Evolutionary conservation across 176 grass and related monocot genomes (phyloP), one percentile per base, ranked within the genome.

Genomic region (Eremochloa ophiuroides): DNA sequence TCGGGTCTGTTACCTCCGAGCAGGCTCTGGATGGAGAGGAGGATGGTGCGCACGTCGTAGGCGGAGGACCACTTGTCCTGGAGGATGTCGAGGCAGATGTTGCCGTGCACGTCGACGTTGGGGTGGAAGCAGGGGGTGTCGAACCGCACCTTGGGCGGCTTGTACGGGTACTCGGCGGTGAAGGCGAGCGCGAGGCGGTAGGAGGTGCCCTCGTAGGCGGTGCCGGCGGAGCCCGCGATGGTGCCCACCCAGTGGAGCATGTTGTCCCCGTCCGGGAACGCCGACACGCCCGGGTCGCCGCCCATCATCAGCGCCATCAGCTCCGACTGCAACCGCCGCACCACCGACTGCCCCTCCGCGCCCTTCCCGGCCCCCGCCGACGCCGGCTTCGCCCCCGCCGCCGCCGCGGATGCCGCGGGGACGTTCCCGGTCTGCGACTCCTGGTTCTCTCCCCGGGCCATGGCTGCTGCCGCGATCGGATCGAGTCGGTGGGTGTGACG

Each of bases 1-100:
- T n/a, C n/a, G n/a, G n/a, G n/a, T n/a, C n/a, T n/a, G n/a, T 40
- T 55, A 97, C 94, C 94, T 81, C 92, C 95, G 58, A 98, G 80
- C 28, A 98, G 90, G 75, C 92, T 95, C 84, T 98, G 92, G 75
- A 98, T 93, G 81, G 95, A 98, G 31, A 95, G 88, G 61, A 98
- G 92, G 80, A 94, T 91, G 80, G 95, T 98, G 78, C 95, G 94
- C 26, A 98, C 95, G 88, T 98, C 95, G 88, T 98, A 98, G 17
- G 95, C 92, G 48, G 92, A 95, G 51, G 95, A 91, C 92, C 95
- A 98, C 75, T 98, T 98, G 82, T 98, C 95, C 92, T 94, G 87
- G 31, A 86, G 95, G 77, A 98, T 98, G 77, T 95, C 95, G 73
- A 98, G 90, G 86, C 92, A 98, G 80, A 98, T 98, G 82, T 93